Percentiles rank a stretch among this genome's conserved stretches.
phyloP scores from a whole-genome alignment of 1,284 basidiomycete genomes.

The Microbotryum silenes-acaulis region DNA sequence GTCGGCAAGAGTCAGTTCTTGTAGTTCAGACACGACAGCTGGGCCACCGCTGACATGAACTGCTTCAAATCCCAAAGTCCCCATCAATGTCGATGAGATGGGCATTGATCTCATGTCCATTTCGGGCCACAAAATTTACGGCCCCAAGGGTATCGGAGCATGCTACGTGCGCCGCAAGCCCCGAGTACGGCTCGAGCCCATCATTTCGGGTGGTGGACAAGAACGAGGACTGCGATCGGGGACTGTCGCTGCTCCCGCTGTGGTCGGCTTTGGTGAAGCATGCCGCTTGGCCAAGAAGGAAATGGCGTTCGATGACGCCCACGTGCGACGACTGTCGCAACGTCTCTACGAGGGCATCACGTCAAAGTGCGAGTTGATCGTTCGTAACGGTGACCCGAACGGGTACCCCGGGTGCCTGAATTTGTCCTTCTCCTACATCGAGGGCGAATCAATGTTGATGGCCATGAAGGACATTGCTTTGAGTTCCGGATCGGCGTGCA shows the following conservation, averaged over 20 bases:
- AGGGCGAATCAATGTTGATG: constrained; percentile 93
- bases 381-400: constrained; percentile 82
- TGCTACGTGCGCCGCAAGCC: constrained; percentile 89
- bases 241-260: constrained; percentile 81
- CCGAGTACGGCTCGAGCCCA: constrained; percentile 87
- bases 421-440: constrained; percentile 92
- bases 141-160: constrained; percentile 93
- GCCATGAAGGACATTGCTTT: constrained; percentile 97
- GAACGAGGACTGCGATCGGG: constrained; percentile 92
- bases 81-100: constrained; percentile 87
- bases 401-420: constrained; percentile 59
- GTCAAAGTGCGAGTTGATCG: constrained; percentile 74
- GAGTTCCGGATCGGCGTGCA: constrained; percentile 96
- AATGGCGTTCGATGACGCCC: constrained; percentile 81
- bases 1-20: constrained; percentile 49
- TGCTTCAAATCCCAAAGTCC: constrained; percentile 42
- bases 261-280: constrained; percentile 91
- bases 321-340: constrained; percentile 67
- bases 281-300: constrained; percentile 84
- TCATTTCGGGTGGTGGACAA: constrained; percentile 93
- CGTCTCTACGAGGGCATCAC: constrained; percentile 77
- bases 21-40: background rate
- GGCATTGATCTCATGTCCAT: constrained; percentile 94
- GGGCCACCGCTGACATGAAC: background rate
- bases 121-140: constrained; percentile 96